Base-by-base conservation (phyloP, 768 basidiomycete genomes). In the Podaxis pistillaris region DNA sequence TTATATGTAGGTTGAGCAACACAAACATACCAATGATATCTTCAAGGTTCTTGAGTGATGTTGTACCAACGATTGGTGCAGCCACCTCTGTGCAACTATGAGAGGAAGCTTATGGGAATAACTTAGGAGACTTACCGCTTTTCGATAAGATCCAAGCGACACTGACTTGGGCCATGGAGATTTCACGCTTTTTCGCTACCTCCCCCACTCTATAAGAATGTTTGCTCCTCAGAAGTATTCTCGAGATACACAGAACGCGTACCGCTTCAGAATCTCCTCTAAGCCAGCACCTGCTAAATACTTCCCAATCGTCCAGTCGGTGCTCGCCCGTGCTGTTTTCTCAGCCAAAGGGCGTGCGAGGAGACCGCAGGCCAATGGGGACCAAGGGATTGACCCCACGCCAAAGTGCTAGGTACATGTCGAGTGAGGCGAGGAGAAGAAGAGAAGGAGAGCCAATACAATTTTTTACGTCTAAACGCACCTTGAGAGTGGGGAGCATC, bases 401-500 rank as follows among this genome's bases (percentile, higher is more conserved):
- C 83, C 83, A 47, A 83, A 79, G 64, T 80, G 68, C 80, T 84
- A 60, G n/a, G 58, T 49, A n/a, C 17, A n/a, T 46, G 19, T 46
- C 19, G 44, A 17, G n/a, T 28, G 24, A 6, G 26, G 40, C 19
- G n/a, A 64, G 28, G 30, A 58, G 51, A 13, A 60, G 41, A 19
- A 15, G 63, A 33, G 41, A 30, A 12, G 40, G 51, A 17, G 3
- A 24, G 3, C 8, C 3, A 9, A 52, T 22, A 3, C 24, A 38
- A 22, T 15, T 36, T n/a, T 15, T 40, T 3, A n/a, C 19, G 11
- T 41, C 28, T 11, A 40, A 49, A 46, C 57, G 28, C 26, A 81
- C 83, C 74, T 84, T 83, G 37, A 84, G 72, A 1, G 81, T 81
- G 2, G 87, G 87, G 66, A 86, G 83, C 83, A 86, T 85, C 66